Evolutionary conservation across 2,329 filamentous ascomycete genomes (phyloP).

Genomic region (Cryphonectria parasitica): DNA sequence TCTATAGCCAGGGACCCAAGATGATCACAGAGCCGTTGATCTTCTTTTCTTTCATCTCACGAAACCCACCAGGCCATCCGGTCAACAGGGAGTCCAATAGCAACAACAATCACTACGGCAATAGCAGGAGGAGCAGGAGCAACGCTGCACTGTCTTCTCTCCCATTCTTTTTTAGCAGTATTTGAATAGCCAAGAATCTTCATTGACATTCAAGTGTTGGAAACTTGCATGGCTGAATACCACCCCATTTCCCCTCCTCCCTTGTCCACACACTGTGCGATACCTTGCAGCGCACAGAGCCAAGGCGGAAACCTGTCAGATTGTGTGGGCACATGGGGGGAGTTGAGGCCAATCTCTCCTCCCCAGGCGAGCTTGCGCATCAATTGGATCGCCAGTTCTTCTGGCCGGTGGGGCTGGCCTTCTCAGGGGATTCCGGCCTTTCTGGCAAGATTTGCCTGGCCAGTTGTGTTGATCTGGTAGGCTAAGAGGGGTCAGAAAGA

Average conservation of each 20-base stretch:
- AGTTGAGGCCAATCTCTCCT: constrained; percentile 1
- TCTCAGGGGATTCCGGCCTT: constrained; percentile 10
- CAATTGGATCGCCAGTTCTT: constrained; percentile 8
- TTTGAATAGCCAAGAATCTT: background rate
- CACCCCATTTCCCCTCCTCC: background rate
- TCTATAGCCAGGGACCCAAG: constrained; percentile 2
- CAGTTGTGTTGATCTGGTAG: background rate
- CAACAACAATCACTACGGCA: background rate
- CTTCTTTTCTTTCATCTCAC: background rate
- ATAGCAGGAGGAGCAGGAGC: background rate
- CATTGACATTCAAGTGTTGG: background rate
- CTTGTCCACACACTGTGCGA: background rate
- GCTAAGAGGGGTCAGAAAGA: background rate
- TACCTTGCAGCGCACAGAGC: constrained; percentile 6
- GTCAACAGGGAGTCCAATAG: background rate
- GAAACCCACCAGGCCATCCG: background rate
- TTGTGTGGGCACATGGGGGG: constrained; percentile 6
- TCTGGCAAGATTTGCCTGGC: constrained; percentile 1
- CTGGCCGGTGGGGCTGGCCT: background rate
- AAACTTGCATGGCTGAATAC: background rate
- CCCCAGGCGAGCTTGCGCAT: constrained; percentile 4
- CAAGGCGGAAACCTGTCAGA: constrained; percentile 5
- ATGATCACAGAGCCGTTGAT: background rate
- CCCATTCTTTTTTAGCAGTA: background rate
- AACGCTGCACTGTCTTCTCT: background rate